Evolutionary conservation across 768 basidiomycete genomes (phyloP), one percentile per base, ranked within the genome.

Genomic region (Amanita muscaria): DNA sequence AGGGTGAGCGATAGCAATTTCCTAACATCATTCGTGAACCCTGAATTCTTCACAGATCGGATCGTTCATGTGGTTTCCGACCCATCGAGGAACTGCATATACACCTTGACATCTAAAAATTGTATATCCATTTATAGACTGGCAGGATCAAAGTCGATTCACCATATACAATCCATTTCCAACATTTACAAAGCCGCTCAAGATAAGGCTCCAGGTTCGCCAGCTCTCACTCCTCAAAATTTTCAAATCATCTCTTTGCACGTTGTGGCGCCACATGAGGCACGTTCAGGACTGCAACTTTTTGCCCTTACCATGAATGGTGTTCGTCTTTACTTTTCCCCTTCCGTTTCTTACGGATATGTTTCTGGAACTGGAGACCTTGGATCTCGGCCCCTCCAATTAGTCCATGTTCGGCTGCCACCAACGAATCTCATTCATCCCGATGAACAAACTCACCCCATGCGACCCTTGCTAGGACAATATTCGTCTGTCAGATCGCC

Each of bases 281-380:
- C 86, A 21, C 80, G 78, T 12, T 64, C 74, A 19, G 77, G 77
- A 11, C 64, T 87, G 10, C 87, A 88, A 46, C 72, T 98, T 8
- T 68, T 96, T 39, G 90, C 84, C 1, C 64, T 93, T 37, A 90
- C 91, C 18, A 68, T 73, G 22, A 91, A 83, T 41, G 92, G 88
- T 10, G 77, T 85, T 3, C 80, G 93, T 40, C 69, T 94, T 1
- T 97, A 88, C 67, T 90, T 96, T 58, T 74, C 75, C 1, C 73
- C 83, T 3, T 65, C 73, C 3, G 62, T 65, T 40, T 60, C 64
- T 16, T 75, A 73, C 50, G 64, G 66, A 18, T 81, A 78, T 58
- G 57, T 55, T 15, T 59, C 64, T 14, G 56, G 51, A 50, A 44
- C 56, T 47, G 36, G 25, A 14, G 44, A 46, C 22, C 44, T 53